Evolutionary conservation across 1,284 basidiomycete genomes (phyloP), one percentile per base, ranked within the genome.

Genomic region (Malassezia furfur): DNA sequence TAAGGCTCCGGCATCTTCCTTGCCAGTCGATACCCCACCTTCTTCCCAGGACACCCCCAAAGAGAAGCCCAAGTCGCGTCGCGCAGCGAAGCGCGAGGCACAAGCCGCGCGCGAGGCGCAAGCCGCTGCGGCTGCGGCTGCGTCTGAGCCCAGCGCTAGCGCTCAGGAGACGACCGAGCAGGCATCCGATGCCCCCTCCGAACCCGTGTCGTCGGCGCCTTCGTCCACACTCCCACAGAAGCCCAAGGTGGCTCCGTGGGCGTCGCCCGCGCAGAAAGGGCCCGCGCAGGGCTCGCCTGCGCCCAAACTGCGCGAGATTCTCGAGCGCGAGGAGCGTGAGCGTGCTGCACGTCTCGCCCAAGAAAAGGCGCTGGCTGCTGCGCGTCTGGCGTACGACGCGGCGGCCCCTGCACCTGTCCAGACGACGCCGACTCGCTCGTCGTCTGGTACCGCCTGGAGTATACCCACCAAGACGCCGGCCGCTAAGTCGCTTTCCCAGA

Each of bases 401-500:
- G 19, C 84, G 3, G 84, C 84, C 43, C 50, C 52, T 4, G 84
- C 84, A 38, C 83, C 86, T 71, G 80, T 82, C 49, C 83, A 84
- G 45, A 70, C 75, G 15, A 54, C 77, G n/a, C 80, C 83, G 38
- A 65, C 70, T 45, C 70, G 74, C 30, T 76, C 79, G 12, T 56
- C 61, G 10, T 63, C 59, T 19, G 40, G 40, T 12, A 15, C 40
- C 7, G 22, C 40, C 12, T 66, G 65, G 65, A 70, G 34, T 31
- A n/a, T 50, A 31, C 48, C 41, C 15, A 21, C 21, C 15, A 49
- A 55, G 44, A 30, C 61, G 4, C 52, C 65, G 3, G 78, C 83
- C 7, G 93, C 91, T 79, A 96, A 91, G 81, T 88, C 88, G 2
- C 86, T 98, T 83, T 94, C 91, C 79, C 91, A 98, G 78, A 98